A percentile compares a stretch with the other conserved stretches of the same genome.
Evolutionary conservation across 345 rosid species (phyloP).

Genomic region (Citrus australasica): DNA sequence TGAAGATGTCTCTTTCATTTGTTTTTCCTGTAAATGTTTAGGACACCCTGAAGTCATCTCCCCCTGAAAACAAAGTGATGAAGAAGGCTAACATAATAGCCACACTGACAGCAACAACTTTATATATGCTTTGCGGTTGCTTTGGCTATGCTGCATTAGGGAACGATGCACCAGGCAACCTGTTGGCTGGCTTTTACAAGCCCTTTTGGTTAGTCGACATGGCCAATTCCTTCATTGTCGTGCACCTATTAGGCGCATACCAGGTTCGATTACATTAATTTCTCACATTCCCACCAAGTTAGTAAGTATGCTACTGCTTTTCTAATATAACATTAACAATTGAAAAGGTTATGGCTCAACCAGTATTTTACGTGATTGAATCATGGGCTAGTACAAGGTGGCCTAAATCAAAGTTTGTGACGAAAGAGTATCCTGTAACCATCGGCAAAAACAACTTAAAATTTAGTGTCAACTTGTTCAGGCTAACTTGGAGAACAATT

Average conservation of each 20-base stretch:
- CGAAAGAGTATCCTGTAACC: not conserved
- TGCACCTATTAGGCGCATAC: constrained; percentile 21
- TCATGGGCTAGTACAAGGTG: constrained; percentile 19
- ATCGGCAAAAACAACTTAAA: not conserved
- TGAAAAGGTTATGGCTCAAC: constrained; percentile 21
- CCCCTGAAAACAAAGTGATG: constrained; percentile 44
- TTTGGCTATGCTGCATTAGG: constrained; percentile 16
- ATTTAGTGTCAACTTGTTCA: constrained; percentile 5
- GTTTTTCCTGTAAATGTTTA: not conserved
- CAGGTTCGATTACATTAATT: not conserved
- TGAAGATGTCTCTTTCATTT: not conserved
- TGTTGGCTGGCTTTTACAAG: constrained; percentile 18
- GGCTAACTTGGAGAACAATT: constrained; percentile 24
- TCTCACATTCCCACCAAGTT: too few species aligned
- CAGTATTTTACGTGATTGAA: constrained; percentile 16
- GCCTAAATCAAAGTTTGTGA: constrained; percentile 18
- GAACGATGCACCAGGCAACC: constrained; percentile 15
- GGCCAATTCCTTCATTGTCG: constrained; percentile 14
- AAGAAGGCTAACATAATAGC: constrained; percentile 42
- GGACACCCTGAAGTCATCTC: constrained; percentile 52
- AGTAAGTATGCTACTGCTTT: too few species aligned
- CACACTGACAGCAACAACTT: constrained; percentile 33
- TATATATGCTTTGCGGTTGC: constrained; percentile 30
- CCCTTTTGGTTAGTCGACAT: constrained; percentile 17
- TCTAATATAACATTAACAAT: too few species aligned